Evolutionary conservation across 129 eudicot genomes (phyloP), one percentile per base, ranked within the genome.

Genomic region (Kitagawia praeruptora): DNA sequence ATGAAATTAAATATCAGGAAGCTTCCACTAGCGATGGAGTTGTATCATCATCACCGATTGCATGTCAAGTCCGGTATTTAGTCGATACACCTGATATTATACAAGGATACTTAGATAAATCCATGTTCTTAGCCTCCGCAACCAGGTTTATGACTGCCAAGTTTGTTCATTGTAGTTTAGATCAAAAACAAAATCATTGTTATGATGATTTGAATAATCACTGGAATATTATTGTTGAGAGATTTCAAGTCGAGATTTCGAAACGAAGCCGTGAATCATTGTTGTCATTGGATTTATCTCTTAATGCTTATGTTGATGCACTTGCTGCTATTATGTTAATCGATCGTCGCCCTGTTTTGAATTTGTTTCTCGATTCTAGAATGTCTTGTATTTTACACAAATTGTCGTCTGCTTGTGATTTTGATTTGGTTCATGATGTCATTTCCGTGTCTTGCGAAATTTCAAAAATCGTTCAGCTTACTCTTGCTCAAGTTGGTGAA

Each of bases 61-160:
- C 42, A 40, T 40, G 42, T 6, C 42, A 2, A 40, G 42, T 40
- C 6, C 2, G 2, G 42, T 40, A 40, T 40, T 40, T 40, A 40
- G 42, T 40, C 6, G 42, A 94, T 70, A 94, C 98, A 9, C 98
- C 98, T 1, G 97, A 91, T 47, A 89, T 82, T 78, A 94, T 94
- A 6, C 90, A 97, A 96, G 97, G 97, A 5, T 88, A 96, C 71
- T 84, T 94, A 2, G 97, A 94, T 51, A 97, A 91, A 53, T 84
- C 82, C 37, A 91, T 91, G 96, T 87, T 89, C 58, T 74, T 88
- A 12, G 97, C 84, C 70, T 88, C 98, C 4, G 85, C 96, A 14
- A 88, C 89, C 0, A 84, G 98, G 11, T 94, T 88, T 66, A 76
- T 82, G 48, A 89, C 92, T 0, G 98, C 98, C 27, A 94, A 90